These are phyloP conservation scores for Mucuna pruriens DNA, from an alignment of 306 rosid species.

Conservation along the genomic window DNA sequence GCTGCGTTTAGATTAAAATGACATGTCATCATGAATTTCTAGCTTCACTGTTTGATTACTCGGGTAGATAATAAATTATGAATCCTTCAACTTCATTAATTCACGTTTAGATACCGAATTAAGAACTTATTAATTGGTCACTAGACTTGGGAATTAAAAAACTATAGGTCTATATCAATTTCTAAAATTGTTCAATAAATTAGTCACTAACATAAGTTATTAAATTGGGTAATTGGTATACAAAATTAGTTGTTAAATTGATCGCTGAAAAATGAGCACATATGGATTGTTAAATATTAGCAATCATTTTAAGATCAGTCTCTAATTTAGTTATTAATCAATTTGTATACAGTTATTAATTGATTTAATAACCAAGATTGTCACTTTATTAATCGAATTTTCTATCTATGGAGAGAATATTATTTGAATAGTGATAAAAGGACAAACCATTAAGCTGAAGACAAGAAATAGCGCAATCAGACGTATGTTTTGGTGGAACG, in stretches of 20 bases:
- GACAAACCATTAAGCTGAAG: neutral
- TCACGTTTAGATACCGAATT: too few relatives aligned
- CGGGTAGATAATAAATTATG: too few relatives aligned
- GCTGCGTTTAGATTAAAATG: too few relatives aligned
- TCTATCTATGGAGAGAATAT: neutral
- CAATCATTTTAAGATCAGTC: neutral
- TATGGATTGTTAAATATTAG: neutral
- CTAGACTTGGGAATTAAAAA: too few relatives aligned
- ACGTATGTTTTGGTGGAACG: neutral
- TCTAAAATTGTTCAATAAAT: too few relatives aligned
- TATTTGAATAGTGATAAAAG: neutral
- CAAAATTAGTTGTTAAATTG: too few relatives aligned
- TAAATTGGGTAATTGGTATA: too few relatives aligned
- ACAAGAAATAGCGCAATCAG: neutral
- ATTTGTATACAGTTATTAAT: neutral
- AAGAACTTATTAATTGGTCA: too few relatives aligned
- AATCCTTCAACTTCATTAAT: too few relatives aligned
- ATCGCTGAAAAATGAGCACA: neutral
- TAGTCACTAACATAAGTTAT: neutral
- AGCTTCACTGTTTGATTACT: too few relatives aligned
- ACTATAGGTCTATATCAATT: too few relatives aligned
- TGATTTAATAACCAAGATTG: neutral
- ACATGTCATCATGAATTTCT: too few relatives aligned
- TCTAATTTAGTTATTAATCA: neutral
- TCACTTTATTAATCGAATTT: neutral